Percentiles rank a stretch among this genome's conserved stretches.
phyloP scores from a whole-genome alignment of 768 basidiomycete species.

The Termitomyces bulborhizus region DNA sequence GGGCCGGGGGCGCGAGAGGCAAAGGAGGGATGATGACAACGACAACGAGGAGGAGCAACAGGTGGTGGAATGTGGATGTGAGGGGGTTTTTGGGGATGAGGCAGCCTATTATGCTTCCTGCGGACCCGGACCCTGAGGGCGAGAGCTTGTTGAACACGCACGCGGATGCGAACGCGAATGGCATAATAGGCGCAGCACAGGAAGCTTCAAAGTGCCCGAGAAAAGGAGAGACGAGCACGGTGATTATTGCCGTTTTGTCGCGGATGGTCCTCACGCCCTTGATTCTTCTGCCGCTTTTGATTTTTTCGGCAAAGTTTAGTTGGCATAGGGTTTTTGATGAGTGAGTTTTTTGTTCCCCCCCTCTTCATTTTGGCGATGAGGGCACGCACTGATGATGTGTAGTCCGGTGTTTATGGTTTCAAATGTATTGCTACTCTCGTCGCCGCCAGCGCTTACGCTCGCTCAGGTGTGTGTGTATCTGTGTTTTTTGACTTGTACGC shows the following conservation, averaged over 20 bases:
- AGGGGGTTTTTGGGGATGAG: slow-evolving; percentile 35
- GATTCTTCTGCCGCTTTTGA: slow-evolving; percentile 72
- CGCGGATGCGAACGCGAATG: background rate
- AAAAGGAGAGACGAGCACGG: slow-evolving; percentile 62
- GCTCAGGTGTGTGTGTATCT: slow-evolving; percentile 40
- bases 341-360: slow-evolving; percentile 36
- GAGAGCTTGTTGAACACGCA: background rate
- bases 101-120: slow-evolving; percentile 6
- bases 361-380: background rate
- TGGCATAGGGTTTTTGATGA: slow-evolving; percentile 65
- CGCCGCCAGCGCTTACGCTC: slow-evolving; percentile 64
- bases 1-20: too few relatives aligned
- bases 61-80: slow-evolving; percentile 22
- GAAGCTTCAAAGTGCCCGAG: background rate
- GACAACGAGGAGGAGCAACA: background rate
- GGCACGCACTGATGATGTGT: background rate
- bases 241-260: slow-evolving; percentile 74
- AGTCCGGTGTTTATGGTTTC: slow-evolving; percentile 88
- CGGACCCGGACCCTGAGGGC: background rate
- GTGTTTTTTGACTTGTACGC: background rate
- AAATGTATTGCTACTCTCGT: slow-evolving; percentile 74
- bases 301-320: slow-evolving; percentile 51
- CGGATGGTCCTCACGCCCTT: slow-evolving; percentile 86
- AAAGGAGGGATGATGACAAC: too few relatives aligned
- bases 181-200: background rate